Conservation (phyloP, 352 stramenopile species). For the Globisporangium mamillatum region DNA sequence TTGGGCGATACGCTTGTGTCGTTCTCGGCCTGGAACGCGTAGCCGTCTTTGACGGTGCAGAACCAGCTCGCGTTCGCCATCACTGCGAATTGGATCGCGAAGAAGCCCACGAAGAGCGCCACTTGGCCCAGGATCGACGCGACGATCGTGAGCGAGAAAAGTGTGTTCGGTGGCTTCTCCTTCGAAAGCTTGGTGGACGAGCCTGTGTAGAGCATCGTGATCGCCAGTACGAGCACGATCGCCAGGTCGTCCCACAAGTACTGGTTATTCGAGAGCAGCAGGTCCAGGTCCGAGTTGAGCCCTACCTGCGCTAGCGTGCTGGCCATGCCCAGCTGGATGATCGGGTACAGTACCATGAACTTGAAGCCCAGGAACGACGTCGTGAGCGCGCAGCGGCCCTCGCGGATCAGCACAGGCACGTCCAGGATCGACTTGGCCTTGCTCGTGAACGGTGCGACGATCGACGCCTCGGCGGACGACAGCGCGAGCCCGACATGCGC, state of each 20-base stretch:
- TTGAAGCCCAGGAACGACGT: slow-evolving; percentile 57
- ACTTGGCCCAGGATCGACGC: slow-evolving; percentile 49
- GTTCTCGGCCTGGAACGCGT: slow-evolving; percentile 20
- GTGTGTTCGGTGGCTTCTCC: slow-evolving; percentile 35
- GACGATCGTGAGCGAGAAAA: slow-evolving; percentile 55
- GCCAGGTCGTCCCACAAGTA: slow-evolving; percentile 57
- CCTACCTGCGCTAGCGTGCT: slow-evolving; percentile 31
- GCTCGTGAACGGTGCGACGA: slow-evolving; percentile 88
- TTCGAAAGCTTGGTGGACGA: slow-evolving; percentile 31
- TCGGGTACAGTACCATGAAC: slow-evolving; percentile 58
- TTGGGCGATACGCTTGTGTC: slow-evolving; percentile 15
- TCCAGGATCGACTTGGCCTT: slow-evolving; percentile 71
- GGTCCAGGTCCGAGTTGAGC: slow-evolving; percentile 25
- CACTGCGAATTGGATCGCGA: slow-evolving; percentile 34
- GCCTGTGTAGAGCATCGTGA: slow-evolving; percentile 53
- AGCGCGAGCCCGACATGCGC: slow-evolving; percentile 87
- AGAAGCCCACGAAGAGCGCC: slow-evolving; percentile 43
- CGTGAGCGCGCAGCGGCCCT: slow-evolving; percentile 78
- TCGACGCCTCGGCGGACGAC: slow-evolving; percentile 78
- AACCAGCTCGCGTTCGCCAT: slow-evolving; percentile 36
- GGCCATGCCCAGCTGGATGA: slow-evolving; percentile 56
- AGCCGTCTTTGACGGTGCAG: slow-evolving; percentile 35
- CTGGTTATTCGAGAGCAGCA: slow-evolving; percentile 56
- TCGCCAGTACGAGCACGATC: slow-evolving; percentile 45
- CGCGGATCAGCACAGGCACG: slow-evolving; percentile 72